Base-by-base conservation (phyloP, 345 rosid species). In the Corchorus olitorius region DNA sequence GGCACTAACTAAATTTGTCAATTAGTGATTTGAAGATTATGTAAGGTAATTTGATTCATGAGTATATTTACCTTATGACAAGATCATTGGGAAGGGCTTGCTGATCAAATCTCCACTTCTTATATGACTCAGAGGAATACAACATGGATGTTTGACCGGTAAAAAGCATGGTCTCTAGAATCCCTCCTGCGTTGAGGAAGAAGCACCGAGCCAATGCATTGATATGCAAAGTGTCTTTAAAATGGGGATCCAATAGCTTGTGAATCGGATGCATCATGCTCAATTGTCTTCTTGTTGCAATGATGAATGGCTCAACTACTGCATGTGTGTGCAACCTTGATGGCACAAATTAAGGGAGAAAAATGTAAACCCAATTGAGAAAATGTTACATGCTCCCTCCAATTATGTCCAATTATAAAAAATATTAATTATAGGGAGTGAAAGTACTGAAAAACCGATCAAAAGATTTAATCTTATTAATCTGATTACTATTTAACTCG, bases 301-400 rank as follows among this genome's bases (percentile, higher is more conserved):
- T 90, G 39, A 90, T 79, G 87, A 88, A 85, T 35, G 94, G 94
- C 88, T 90, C 94, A 8, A 85, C 74, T 4, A 90, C 86, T 13
- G 89, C 90, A 73, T 87, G 92, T 60, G 94, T 88, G 59, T 88
- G 88, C 83, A 90, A 86, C 94, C 94, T 88, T 39, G 43, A 39
- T 39, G 27, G 27, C 27, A 27, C 27, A 27, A 27, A 27, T 27
- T 27, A 27, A 27, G 27, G 27, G 27, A 27, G 27, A 27, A 27
- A 27, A 27, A 27, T 27, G 27, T 27, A 27, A 27, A 27, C 1
- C 27, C 27, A 27, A 27, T 27, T 27, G 27, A 27, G 27, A 27
- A 27, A 27, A 27, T 27, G 27, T 27, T 27, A 27, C 27, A 27
- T 27, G 27, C 27, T 27, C 27, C 27, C 27, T 27, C 27, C 27